Evolutionary conservation across 2,329 filamentous ascomycete genomes (phyloP).

Genomic region (Fusarium sp.): DNA sequence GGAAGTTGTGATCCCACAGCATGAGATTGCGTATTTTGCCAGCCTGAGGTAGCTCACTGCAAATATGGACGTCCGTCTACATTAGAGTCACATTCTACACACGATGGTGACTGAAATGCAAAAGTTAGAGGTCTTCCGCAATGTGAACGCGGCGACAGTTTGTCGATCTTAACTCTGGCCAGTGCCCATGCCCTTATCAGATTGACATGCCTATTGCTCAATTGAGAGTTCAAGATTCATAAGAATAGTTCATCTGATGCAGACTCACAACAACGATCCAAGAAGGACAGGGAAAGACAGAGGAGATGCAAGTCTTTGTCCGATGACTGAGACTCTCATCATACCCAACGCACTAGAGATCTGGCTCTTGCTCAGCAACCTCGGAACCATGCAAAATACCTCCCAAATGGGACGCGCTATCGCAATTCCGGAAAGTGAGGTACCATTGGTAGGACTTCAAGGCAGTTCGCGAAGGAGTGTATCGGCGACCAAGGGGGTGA

Average conservation of each 20-base stretch:
- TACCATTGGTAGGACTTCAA: neutral
- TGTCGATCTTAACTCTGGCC: neutral
- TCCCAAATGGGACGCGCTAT: accelerated
- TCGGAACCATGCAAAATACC: neutral
- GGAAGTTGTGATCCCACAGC: neutral
- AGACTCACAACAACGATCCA: neutral
- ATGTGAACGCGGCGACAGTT: neutral
- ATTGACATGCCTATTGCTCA: neutral
- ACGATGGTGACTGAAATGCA: too few relatives aligned
- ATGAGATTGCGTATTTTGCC: neutral
- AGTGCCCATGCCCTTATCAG: neutral
- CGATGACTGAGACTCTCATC: neutral
- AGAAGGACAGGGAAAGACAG: neutral
- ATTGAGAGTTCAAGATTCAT: neutral
- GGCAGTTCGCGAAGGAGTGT: neutral
- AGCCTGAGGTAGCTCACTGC: neutral
- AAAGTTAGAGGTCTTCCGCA: too few relatives aligned
- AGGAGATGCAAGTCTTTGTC: neutral
- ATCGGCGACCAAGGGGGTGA: neutral
- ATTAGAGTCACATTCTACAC: neutral
- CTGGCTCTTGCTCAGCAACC: too few relatives aligned
- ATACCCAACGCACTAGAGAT: neutral
- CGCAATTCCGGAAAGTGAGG: neutral
- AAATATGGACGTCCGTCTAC: neutral
- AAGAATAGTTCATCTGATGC: neutral